Percentiles rank a stretch among this genome's conserved stretches.
Evolutionary conservation across 1,284 basidiomycete species (phyloP).

Genomic region (Malassezia sympodialis): DNA sequence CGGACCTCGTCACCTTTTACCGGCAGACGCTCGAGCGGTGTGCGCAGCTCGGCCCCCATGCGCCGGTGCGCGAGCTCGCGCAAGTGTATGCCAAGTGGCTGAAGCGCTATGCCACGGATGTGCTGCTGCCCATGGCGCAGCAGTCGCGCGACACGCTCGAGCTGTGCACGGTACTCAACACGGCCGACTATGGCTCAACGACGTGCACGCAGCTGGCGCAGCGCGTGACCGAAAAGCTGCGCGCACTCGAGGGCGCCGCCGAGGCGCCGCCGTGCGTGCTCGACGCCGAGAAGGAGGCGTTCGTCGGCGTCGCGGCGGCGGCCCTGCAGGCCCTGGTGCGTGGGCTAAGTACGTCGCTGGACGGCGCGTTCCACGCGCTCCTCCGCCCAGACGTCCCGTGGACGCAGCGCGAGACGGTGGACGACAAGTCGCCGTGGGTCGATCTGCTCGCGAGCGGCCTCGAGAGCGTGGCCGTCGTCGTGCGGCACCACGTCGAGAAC

Average conservation of each 20-base stretch:
- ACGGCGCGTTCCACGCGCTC: conserved; percentile 37
- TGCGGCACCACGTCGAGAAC: conserved; percentile 44
- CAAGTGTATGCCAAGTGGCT: conserved; percentile 76
- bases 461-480: conserved; percentile 38
- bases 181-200: conserved; percentile 90
- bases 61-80: conserved; percentile 36
- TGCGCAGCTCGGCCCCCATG: conserved; percentile 53
- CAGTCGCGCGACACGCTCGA: conserved; percentile 50
- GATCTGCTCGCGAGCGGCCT: conserved; percentile 33
- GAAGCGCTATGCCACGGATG: conserved; percentile 73
- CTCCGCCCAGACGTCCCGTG: conserved; percentile 34
- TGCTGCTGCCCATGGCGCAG: conserved; percentile 57
- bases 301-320: conserved; percentile 50
- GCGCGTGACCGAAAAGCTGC: conserved; percentile 72
- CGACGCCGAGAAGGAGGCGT: conserved; percentile 73
- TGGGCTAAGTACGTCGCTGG: conserved; percentile 30
- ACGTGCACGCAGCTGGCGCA: conserved; percentile 89
- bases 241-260: conserved; percentile 56
- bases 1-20: conserved; percentile 95
- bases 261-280: conserved; percentile 62
- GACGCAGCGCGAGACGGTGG: conserved; percentile 21
- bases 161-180: conserved; percentile 69
- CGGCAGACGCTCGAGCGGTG: conserved; percentile 89
- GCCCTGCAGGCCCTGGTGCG: conserved; percentile 30
- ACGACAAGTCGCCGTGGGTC: conserved; percentile 31